Evolutionary conservation across 31 red algal species (phyloP), one percentile per base, ranked within the genome.

Genomic region (Pterothamnion heteromorphum): DNA sequence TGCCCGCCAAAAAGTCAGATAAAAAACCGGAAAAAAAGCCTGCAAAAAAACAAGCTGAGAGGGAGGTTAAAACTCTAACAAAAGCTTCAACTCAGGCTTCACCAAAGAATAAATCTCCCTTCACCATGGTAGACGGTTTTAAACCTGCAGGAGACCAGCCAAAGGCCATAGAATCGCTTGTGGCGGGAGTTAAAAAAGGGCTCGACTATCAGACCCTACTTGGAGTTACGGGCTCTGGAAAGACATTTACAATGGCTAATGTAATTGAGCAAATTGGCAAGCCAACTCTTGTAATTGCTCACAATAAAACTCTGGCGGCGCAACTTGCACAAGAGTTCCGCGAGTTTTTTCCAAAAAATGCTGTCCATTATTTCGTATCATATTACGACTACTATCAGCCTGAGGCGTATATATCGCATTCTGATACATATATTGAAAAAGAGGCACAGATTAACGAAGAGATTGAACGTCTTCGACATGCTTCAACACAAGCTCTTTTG

Each of bases 201-300:
- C 76, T 57, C 24, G 44, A 51, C 35, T 98, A 94, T 84, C 94
- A 95, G 91, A 94, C 93, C 5, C 84, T 98, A 28, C 86, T 87
- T 36, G 97, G 97, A 18, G 94, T 89, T 0, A 98, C 97, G 0
- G 97, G 94, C 5, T 94, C 97, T 23, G 97, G 97, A 2, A 98
- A 98, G 81, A 98, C 95, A 0, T 98, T 94, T 78, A 94, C 94
- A 34, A 96, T 98, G 95, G 97, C 97, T 28, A 96, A 95, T 74
- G 76, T 96, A 14, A 96, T 98, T 80, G 94, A 91, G 3, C 51
- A 88, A 9, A 81, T 84, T 22, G 27, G 94, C 33, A 44, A 44
- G 31, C 97, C 97, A 36, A 95, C 97, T 37, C 89, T 98, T 0
- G 87, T 98, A 57, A 58, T 98, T 37, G 95, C 97, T 26, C 97